These are phyloP conservation scores for Avena eriantha DNA, from an alignment of 176 grass and related monocot species.

Conservation along the genomic window DNA sequence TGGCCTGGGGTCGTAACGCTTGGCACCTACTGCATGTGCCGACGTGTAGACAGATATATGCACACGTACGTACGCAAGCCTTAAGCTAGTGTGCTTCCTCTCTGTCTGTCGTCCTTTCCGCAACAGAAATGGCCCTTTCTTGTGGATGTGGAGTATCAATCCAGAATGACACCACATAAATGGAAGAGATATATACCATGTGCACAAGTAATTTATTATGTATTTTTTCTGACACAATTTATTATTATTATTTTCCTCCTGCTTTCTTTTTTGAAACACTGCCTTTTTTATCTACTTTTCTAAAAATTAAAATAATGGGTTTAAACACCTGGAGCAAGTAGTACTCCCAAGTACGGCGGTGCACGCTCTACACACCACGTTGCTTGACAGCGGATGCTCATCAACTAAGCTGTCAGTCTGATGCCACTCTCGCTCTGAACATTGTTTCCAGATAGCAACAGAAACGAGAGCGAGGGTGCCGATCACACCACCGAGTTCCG, in stretches of 20 bases:
- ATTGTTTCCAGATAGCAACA: slow-evolving; percentile 43
- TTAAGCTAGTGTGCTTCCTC: slow-evolving; percentile 15
- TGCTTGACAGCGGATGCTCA: slow-evolving; percentile 10
- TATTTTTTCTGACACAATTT: not conserved
- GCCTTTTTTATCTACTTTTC: not conserved
- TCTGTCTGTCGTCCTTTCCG: slow-evolving; percentile 39
- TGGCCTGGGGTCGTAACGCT: slow-evolving; percentile 26
- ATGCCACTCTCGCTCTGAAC: not conserved
- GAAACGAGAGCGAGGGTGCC: slow-evolving; percentile 21
- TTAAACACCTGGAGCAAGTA: no score
- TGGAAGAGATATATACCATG: not conserved
- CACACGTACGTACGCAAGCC: not conserved
- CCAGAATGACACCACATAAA: not conserved
- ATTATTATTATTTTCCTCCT: not conserved
- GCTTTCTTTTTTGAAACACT: not conserved
- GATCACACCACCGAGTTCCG: slow-evolving; percentile 30
- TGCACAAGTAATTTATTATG: not conserved
- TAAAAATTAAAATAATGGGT: no score
- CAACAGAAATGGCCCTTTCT: not conserved
- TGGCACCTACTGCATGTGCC: slow-evolving; percentile 53
- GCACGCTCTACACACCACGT: not conserved
- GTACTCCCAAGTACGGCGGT: no score
- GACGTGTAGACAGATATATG: slow-evolving; percentile 51
- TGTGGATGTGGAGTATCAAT: not conserved
- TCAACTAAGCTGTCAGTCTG: not conserved